Conservation (phyloP, 2,329 filamentous ascomycete species). For the Pseudocercospora eumusae region DNA sequence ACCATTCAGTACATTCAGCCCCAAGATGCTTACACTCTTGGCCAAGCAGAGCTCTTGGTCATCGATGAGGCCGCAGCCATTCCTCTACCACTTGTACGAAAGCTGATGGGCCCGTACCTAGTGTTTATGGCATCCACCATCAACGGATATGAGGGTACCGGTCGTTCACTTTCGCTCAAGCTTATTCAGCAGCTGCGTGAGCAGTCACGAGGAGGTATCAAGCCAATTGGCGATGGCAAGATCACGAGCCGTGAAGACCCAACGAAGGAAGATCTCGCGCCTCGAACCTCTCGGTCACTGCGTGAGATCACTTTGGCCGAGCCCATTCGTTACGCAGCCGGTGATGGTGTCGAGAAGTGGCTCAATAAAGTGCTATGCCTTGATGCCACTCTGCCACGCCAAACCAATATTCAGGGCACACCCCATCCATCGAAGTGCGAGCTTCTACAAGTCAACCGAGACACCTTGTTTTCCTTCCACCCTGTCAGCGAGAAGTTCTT, state of each 20-base stretch:
- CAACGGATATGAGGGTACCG: constrained; percentile 97
- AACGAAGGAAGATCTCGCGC: constrained; percentile 61
- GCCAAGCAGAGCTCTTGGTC: constrained; percentile 90
- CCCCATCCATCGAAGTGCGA: constrained; percentile 91
- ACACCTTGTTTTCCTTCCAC: constrained; percentile 97
- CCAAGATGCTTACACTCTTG: constrained; percentile 90
- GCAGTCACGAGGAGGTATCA: constrained; percentile 71
- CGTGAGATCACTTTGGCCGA: constrained; percentile 91
- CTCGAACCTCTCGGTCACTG: constrained; percentile 71
- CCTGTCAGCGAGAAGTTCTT: constrained; percentile 95
- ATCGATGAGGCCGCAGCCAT: constrained; percentile 98
- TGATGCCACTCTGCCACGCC: constrained; percentile 82
- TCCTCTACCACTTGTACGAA: constrained; percentile 84
- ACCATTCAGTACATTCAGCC: constrained; percentile 99
- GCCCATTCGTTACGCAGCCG: constrained; percentile 90
- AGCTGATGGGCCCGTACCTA: constrained; percentile 93
- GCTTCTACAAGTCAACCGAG: constrained; percentile 89
- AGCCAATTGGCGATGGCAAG: constrained; percentile 60
- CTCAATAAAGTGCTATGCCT: constrained; percentile 91
- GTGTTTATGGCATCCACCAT: constrained; percentile 99
- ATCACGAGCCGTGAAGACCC: constrained; percentile 78
- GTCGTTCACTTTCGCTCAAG: constrained; percentile 90
- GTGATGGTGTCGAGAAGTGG: constrained; percentile 93
- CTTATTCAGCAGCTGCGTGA: constrained; percentile 95
- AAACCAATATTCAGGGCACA: constrained; percentile 74